A percentile compares a stretch with the other conserved stretches of the same genome.
Conservation (phyloP, 331 rosid species). For the Erythrophleum ivorense region DNA sequence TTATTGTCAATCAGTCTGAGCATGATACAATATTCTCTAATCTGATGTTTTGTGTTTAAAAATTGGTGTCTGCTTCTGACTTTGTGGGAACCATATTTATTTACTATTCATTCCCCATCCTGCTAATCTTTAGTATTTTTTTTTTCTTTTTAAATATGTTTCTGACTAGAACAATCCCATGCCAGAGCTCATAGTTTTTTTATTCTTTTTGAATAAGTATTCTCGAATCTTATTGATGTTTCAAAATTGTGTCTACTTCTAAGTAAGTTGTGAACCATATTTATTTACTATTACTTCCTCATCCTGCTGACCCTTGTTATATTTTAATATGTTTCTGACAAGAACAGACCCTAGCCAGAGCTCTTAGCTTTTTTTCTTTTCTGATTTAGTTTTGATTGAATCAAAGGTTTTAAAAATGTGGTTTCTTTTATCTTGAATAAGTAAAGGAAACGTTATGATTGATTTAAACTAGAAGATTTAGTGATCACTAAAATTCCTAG, state of each 20-base stretch:
- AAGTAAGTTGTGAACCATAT: neutral
- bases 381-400: neutral
- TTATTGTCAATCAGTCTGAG: conserved; percentile 17
- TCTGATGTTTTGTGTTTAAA: conserved; percentile 5
- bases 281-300: neutral
- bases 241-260: neutral
- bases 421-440: neutral
- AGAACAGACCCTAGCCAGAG: neutral
- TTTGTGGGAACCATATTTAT: neutral
- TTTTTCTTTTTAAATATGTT: neutral
- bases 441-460: neutral
- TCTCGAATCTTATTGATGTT: neutral
- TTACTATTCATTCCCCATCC: conserved; percentile 5
- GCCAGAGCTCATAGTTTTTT: conserved; percentile 11
- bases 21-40: conserved; percentile 1
- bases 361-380: neutral
- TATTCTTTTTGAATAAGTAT: neutral
- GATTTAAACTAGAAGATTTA: too few species aligned
- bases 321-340: neutral
- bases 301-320: neutral
- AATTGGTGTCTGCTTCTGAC: conserved; percentile 14
- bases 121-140: neutral
- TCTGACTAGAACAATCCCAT: neutral
- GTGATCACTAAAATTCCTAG: neutral
- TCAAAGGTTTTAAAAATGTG: too few species aligned